phyloP scores from a whole-genome alignment of 2,329 filamentous ascomycete genomes.

The Cercospora sp. region DNA sequence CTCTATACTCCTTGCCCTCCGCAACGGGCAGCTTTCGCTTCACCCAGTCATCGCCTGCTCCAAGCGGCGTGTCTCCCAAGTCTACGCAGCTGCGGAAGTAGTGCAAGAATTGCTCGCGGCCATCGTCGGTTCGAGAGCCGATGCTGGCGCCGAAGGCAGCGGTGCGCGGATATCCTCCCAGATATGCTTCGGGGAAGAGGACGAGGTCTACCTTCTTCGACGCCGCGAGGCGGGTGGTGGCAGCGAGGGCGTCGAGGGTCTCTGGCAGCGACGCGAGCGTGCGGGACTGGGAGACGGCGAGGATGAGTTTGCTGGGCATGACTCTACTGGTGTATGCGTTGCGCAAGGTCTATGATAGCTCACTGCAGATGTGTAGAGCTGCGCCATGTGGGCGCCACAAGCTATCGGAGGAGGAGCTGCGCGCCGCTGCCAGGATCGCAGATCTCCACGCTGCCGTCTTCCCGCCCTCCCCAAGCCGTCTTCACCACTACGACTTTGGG shows the following conservation, averaged over 20 bases:
- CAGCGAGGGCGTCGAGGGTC: slow-evolving; percentile 67
- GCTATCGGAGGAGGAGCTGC: neutral
- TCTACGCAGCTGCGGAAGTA: slow-evolving; percentile 82
- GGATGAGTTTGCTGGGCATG: slow-evolving; percentile 46
- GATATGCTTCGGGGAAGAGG: slow-evolving; percentile 87
- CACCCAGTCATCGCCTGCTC: slow-evolving; percentile 73
- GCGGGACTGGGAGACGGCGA: slow-evolving; percentile 53
- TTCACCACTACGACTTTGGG: neutral
- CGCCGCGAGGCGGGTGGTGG: slow-evolving; percentile 65
- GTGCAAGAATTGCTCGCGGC: slow-evolving; percentile 76
- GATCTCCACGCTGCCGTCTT: neutral
- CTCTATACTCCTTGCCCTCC: slow-evolving; percentile 53
- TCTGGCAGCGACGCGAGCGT: slow-evolving; percentile 51
- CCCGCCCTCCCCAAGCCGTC: neutral
- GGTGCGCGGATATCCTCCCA: slow-evolving; percentile 87
- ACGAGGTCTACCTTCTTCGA: slow-evolving; percentile 65
- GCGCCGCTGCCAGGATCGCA: neutral
- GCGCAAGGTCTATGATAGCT: neutral
- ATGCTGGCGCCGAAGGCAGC: slow-evolving; percentile 74
- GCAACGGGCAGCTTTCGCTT: slow-evolving; percentile 58
- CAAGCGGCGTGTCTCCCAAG: slow-evolving; percentile 73
- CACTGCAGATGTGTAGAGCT: neutral
- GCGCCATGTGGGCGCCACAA: neutral
- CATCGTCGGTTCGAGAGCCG: slow-evolving; percentile 66
- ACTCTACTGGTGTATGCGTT: neutral